A percentile compares a stretch with the other conserved stretches of the same genome.
Conservation (phyloP, 2,329 filamentous ascomycete species). For the Pseudocercospora fuligena region DNA sequence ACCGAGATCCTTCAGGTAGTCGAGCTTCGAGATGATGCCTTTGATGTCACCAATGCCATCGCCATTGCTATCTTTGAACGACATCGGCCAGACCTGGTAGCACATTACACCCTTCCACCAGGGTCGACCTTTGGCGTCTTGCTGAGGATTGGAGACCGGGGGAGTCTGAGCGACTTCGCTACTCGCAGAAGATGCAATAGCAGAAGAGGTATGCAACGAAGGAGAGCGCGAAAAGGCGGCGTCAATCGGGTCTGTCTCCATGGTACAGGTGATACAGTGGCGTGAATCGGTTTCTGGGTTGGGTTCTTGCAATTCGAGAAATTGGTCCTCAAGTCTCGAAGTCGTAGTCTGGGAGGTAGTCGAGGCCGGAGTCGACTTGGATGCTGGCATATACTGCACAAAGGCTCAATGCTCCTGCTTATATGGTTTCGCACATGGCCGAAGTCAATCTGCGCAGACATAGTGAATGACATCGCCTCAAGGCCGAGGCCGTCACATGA, state of each 20-base stretch:
- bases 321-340: neutral
- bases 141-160: neutral
- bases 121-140: slow-evolving; percentile 24
- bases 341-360: neutral
- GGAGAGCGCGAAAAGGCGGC: neutral
- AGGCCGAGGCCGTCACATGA: neutral
- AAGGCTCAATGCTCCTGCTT: neutral
- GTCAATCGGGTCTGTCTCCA: neutral
- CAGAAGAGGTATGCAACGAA: neutral
- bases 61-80: slow-evolving; percentile 58
- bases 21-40: slow-evolving; percentile 65
- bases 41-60: slow-evolving; percentile 65
- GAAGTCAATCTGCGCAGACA: neutral
- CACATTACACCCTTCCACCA: slow-evolving; percentile 55
- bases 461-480: neutral
- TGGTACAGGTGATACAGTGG: neutral
- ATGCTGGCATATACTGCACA: neutral
- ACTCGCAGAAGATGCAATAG: neutral
- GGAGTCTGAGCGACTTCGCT: neutral
- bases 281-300: neutral
- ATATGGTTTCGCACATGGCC: neutral
- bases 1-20: slow-evolving; percentile 64
- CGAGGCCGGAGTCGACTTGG: neutral
- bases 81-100: slow-evolving; percentile 53
- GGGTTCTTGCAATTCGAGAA: neutral